phyloP scores from a whole-genome alignment of 306 rosid genomes.

The Quercus gilva region DNA sequence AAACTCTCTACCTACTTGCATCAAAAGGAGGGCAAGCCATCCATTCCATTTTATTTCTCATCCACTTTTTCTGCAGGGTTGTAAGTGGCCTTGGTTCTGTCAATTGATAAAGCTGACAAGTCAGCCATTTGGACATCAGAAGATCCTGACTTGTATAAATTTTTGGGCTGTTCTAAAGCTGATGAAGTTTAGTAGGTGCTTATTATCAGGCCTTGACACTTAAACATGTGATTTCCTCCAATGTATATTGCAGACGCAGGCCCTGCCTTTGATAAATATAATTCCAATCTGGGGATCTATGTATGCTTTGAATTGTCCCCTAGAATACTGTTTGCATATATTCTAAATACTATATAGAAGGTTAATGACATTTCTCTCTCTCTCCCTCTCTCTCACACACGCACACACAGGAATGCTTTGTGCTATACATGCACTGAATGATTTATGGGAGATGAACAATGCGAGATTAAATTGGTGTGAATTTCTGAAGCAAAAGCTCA shows the following conservation, averaged over 20 bases:
- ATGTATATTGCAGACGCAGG: slow-evolving; percentile 29
- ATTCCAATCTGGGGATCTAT: background rate
- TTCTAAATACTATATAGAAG: background rate
- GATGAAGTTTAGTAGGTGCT: slow-evolving; percentile 25
- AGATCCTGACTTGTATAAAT: slow-evolving; percentile 2
- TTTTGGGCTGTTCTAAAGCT: background rate
- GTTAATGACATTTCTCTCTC: background rate
- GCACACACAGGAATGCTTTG: background rate
- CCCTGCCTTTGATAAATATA: slow-evolving; percentile 20
- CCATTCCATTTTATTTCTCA: background rate
- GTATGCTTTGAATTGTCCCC: background rate
- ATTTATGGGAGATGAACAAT: background rate
- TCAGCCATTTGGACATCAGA: background rate
- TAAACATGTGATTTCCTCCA: slow-evolving; percentile 17
- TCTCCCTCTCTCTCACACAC: background rate
- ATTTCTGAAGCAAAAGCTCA: background rate
- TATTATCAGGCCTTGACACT: slow-evolving; percentile 16
- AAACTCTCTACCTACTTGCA: background rate
- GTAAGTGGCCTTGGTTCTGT: slow-evolving; percentile 2
- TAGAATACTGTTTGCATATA: background rate
- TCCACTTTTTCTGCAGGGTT: slow-evolving; percentile 9
- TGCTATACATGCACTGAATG: background rate
- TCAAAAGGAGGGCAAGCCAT: background rate
- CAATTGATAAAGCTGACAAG: slow-evolving; percentile 15
- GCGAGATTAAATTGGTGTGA: background rate